These are phyloP conservation scores for Colletotrichum tropicale DNA, from an alignment of 2,329 filamentous ascomycete genomes.

Conservation along the genomic window DNA sequence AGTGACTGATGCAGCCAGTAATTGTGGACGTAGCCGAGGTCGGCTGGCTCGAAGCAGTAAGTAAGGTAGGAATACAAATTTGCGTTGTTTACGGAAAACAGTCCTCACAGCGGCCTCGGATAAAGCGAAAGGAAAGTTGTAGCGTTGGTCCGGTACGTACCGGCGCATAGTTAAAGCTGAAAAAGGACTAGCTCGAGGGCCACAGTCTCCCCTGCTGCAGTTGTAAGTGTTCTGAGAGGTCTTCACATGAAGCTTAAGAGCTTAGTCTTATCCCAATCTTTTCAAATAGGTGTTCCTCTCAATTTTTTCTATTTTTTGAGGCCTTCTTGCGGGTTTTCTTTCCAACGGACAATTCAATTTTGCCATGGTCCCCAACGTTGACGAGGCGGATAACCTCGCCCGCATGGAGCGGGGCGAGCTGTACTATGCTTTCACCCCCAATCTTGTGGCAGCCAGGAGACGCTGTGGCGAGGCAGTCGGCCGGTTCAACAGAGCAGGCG, in stretches of 20 bases:
- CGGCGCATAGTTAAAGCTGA: background rate
- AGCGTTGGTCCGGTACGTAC: background rate
- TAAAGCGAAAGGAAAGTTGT: background rate
- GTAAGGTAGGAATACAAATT: background rate
- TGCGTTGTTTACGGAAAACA: background rate
- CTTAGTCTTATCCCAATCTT: background rate
- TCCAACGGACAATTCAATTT: fast-evolving
- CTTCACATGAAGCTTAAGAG: background rate
- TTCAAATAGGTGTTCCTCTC: background rate
- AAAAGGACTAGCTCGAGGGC: background rate
- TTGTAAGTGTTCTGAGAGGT: background rate
- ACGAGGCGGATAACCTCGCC: background rate
- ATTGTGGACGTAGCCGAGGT: background rate
- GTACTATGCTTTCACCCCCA: background rate
- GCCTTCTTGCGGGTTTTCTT: too few species aligned
- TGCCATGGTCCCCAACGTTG: background rate
- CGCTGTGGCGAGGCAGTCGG: background rate
- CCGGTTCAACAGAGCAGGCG: background rate
- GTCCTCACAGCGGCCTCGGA: background rate
- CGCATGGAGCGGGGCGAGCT: background rate
- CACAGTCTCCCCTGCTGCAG: background rate
- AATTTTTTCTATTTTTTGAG: too few species aligned
- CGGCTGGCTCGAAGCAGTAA: background rate
- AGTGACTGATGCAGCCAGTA: background rate
- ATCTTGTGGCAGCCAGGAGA: background rate